These are phyloP conservation scores for Chloranthus sessilifolius DNA, from an alignment of 164 flowering plant species.

Conservation along the genomic window DNA sequence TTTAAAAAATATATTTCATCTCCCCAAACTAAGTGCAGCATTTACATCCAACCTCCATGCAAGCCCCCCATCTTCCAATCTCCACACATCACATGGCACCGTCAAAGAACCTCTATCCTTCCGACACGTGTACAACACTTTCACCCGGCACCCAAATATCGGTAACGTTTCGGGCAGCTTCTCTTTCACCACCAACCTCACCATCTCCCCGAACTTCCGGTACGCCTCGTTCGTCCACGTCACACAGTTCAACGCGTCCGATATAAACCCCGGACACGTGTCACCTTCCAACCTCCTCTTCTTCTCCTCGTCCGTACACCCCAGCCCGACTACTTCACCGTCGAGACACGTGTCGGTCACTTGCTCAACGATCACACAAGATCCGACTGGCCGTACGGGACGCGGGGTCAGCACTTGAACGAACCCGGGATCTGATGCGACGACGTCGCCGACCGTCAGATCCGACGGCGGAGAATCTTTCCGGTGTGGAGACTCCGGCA, in stretches of 20 bases:
- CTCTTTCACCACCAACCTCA: constrained; percentile 44
- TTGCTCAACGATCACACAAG: constrained; percentile 67
- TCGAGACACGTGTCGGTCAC: constrained; percentile 52
- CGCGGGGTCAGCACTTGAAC: constrained; percentile 21
- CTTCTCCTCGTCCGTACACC: constrained; percentile 51
- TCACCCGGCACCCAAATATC: constrained; percentile 69
- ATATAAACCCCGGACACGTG: constrained; percentile 78
- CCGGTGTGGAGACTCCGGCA: constrained; percentile 56
- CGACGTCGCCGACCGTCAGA: not conserved
- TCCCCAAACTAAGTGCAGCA: constrained; percentile 77
- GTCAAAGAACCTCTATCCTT: constrained; percentile 34
- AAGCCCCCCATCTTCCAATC: constrained; percentile 60
- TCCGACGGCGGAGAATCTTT: constrained; percentile 18
- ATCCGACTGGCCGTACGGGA: constrained; percentile 30
- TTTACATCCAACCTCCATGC: constrained; percentile 87
- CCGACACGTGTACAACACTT: constrained; percentile 45
- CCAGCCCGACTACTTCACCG: constrained; percentile 24
- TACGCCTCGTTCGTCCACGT: constrained; percentile 67
- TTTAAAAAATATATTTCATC: no score
- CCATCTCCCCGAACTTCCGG: constrained; percentile 33
- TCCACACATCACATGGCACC: constrained; percentile 86
- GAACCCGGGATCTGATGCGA: not conserved
- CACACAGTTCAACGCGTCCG: constrained; percentile 56
- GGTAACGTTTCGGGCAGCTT: constrained; percentile 16
- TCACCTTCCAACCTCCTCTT: constrained; percentile 42